A percentile compares a stretch with the other conserved stretches of the same genome.
Conservation (phyloP, 164 flowering plant species). For the Echeveria elegans region DNA sequence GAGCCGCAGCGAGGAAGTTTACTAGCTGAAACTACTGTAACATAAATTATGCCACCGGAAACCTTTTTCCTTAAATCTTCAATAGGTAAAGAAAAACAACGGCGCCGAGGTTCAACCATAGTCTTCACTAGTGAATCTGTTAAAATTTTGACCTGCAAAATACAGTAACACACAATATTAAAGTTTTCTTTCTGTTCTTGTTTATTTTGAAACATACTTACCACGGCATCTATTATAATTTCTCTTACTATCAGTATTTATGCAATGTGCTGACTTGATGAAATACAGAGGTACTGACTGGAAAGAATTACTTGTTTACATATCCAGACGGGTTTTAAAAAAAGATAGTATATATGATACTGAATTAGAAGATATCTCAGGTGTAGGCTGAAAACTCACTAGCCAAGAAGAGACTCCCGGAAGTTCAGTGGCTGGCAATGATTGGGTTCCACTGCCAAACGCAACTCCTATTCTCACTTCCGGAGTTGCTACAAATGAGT, state of each 20-base stretch:
- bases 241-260: neutral
- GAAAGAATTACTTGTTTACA: neutral
- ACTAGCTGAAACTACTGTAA: conserved; percentile 50
- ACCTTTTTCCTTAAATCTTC: conserved; percentile 55
- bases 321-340: no score
- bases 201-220: neutral
- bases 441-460: conserved; percentile 93
- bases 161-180: neutral
- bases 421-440: conserved; percentile 81
- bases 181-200: no score
- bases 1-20: conserved; percentile 29
- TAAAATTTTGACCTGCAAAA: conserved; percentile 57
- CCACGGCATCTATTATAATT: neutral
- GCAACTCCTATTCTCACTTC: conserved; percentile 84
- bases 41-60: conserved; percentile 27
- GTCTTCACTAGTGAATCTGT: conserved; percentile 72
- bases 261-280: neutral
- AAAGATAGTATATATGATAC: neutral
- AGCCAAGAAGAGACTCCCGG: conserved; percentile 97
- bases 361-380: neutral
- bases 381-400: conserved; percentile 25
- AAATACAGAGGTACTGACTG: neutral
- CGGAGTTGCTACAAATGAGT: conserved; percentile 74
- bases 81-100: conserved; percentile 66
- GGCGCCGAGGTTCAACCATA: conserved; percentile 97